Conservation (phyloP, 768 basidiomycete genomes). For the Amanita fuliginea region DNA sequence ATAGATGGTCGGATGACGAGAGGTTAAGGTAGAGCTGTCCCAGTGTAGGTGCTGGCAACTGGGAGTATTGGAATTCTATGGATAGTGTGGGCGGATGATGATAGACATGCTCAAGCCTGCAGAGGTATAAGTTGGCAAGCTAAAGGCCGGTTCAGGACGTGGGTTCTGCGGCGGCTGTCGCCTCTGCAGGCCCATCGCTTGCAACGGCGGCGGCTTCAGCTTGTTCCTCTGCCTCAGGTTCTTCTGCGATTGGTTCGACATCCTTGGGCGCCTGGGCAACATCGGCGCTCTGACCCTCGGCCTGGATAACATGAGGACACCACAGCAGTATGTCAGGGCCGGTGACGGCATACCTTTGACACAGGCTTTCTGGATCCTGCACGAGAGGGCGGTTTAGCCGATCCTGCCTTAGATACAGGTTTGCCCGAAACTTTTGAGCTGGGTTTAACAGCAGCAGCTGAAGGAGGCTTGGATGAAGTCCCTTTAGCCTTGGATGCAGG, state of each 20-base stretch:
- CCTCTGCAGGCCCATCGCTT: constrained; percentile 7
- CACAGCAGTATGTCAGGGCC: constrained; percentile 4
- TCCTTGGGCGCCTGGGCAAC: constrained; percentile 23
- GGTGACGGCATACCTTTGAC: constrained; percentile 37
- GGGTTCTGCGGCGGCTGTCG: constrained; percentile 4
- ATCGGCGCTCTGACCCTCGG: constrained; percentile 27
- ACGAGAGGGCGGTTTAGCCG: constrained; percentile 33
- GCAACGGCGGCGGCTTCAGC: constrained; percentile 22
- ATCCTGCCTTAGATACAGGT: constrained; percentile 26
- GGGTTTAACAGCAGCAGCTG: constrained; percentile 22
- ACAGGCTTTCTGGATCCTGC: constrained; percentile 47
- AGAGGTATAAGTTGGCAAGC: neutral
- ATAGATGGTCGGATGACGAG: constrained; percentile 5
- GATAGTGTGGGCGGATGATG: neutral
- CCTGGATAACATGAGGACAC: constrained; percentile 17
- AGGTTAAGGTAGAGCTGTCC: neutral
- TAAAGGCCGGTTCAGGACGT: neutral
- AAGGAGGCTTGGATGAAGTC: constrained; percentile 15
- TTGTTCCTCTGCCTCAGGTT: constrained; percentile 29
- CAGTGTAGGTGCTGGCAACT: neutral
- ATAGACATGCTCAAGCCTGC: neutral
- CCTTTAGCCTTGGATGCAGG: constrained; percentile 29
- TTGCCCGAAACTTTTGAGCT: constrained; percentile 28
- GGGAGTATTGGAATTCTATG: neutral
- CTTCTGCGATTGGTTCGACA: constrained; percentile 44